phyloP scores from a whole-genome alignment of 345 rosid species.

The Tarenaya hassleriana region DNA sequence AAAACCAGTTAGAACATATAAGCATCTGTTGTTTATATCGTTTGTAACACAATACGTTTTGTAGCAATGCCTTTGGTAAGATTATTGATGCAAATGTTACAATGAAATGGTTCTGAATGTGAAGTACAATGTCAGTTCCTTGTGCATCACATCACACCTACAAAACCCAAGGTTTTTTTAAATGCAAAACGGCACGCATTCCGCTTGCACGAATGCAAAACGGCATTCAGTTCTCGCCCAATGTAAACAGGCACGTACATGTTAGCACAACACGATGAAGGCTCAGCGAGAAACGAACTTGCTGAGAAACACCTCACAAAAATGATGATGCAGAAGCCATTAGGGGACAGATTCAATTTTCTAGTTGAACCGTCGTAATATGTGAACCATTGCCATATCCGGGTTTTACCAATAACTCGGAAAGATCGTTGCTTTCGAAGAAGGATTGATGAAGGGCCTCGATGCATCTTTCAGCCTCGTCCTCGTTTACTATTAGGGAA shows the following conservation, averaged over 20 bases:
- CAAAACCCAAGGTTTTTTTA: not conserved
- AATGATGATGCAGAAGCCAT: not conserved
- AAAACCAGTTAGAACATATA: too few relatives aligned
- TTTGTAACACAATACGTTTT: too few relatives aligned
- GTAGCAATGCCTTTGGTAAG: too few relatives aligned
- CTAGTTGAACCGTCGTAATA: conserved; percentile 29
- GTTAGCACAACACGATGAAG: conserved; percentile 13
- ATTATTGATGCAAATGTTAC: too few relatives aligned
- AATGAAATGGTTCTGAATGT: too few relatives aligned
- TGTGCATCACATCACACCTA: too few relatives aligned
- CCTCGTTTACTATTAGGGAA: conserved; percentile 76
- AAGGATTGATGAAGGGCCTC: conserved; percentile 65
- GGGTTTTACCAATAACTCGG: conserved; percentile 32
- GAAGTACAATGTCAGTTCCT: too few relatives aligned
- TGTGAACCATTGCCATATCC: conserved; percentile 33
- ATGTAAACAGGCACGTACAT: not conserved
- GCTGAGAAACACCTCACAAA: not conserved
- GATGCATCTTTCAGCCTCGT: conserved; percentile 75
- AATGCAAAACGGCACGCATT: conserved; percentile 7
- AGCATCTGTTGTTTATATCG: too few relatives aligned
- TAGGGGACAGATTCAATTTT: conserved; percentile 11
- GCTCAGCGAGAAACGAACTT: conserved; percentile 16
- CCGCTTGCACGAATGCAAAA: conserved; percentile 6
- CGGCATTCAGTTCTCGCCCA: conserved; percentile 6
- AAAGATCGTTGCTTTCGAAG: conserved; percentile 48